Percentiles rank a stretch among this genome's conserved stretches.
Conservation (phyloP, 768 basidiomycete species). For the Mycena maculata region DNA sequence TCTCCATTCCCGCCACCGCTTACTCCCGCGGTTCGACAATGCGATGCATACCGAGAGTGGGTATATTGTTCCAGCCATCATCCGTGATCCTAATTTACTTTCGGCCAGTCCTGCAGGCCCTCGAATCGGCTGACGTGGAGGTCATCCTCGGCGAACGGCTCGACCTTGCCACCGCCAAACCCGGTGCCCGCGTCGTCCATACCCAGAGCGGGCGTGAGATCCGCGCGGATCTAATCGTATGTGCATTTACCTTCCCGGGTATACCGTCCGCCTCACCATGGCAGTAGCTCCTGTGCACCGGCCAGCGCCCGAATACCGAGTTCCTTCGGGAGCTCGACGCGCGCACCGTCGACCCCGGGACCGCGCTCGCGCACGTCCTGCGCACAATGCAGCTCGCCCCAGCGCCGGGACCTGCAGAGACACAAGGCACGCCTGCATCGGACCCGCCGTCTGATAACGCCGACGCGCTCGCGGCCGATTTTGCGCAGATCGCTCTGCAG, state of each 20-base stretch:
- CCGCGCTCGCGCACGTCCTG: conserved; percentile 56
- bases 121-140: conserved; percentile 57
- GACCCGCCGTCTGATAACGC: not conserved
- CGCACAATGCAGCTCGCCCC: conserved; percentile 64
- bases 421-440: not conserved
- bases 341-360: conserved; percentile 51
- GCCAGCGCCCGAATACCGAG: conserved; percentile 67
- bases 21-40: conserved; percentile 65
- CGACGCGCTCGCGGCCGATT: conserved; percentile 32
- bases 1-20: conserved; percentile 66
- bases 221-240: conserved; percentile 63
- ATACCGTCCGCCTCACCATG: too few relatives aligned
- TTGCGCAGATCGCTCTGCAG: conserved; percentile 37
- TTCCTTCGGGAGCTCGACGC: conserved; percentile 58
- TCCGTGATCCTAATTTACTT: not conserved
- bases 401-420: conserved; percentile 5
- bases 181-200: conserved; percentile 48
- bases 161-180: conserved; percentile 50
- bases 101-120: conserved; percentile 48
- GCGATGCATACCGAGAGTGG: conserved; percentile 64
- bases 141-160: conserved; percentile 67
- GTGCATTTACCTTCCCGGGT: too few relatives aligned
- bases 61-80: conserved; percentile 28
- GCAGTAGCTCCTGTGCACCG: conserved; percentile 67
- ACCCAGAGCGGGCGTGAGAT: conserved; percentile 64